These are phyloP conservation scores for Alternaria sp. DNA, from an alignment of 2,329 filamentous ascomycete genomes.

Conservation along the genomic window DNA sequence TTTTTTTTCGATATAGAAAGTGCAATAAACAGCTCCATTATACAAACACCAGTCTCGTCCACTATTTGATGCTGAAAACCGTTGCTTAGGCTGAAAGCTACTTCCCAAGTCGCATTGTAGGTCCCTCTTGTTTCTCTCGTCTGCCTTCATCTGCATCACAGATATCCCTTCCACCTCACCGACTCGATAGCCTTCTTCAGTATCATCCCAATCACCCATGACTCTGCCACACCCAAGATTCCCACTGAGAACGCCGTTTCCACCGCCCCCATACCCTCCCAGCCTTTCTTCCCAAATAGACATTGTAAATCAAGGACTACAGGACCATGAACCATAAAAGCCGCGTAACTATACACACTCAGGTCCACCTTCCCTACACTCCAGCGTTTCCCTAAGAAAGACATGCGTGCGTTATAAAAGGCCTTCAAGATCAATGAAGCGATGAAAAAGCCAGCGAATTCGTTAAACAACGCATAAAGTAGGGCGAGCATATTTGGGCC, in stretches of 20 bases:
- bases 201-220: conserved; percentile 18
- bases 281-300: background rate
- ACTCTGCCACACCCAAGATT: conserved; percentile 10
- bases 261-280: background rate
- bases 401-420: background rate
- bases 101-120: too few species aligned
- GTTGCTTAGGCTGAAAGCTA: too few species aligned
- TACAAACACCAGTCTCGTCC: too few species aligned
- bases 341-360: background rate
- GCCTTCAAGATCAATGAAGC: background rate
- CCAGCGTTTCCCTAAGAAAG: background rate
- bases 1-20: too few species aligned
- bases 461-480: background rate
- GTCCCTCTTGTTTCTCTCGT: background rate
- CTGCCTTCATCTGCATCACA: background rate
- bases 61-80: too few species aligned
- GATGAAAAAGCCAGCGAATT: background rate
- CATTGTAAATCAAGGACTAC: background rate
- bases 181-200: conserved; percentile 14
- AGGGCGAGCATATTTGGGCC: background rate
- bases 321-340: background rate
- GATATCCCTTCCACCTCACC: background rate
- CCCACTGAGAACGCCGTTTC: conserved; percentile 23
- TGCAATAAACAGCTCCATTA: too few species aligned
- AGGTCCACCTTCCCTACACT: background rate